Percentiles rank a stretch among this genome's conserved stretches.
phyloP scores from a whole-genome alignment of 176 grass and related monocot genomes.

The Avena atlantica region DNA sequence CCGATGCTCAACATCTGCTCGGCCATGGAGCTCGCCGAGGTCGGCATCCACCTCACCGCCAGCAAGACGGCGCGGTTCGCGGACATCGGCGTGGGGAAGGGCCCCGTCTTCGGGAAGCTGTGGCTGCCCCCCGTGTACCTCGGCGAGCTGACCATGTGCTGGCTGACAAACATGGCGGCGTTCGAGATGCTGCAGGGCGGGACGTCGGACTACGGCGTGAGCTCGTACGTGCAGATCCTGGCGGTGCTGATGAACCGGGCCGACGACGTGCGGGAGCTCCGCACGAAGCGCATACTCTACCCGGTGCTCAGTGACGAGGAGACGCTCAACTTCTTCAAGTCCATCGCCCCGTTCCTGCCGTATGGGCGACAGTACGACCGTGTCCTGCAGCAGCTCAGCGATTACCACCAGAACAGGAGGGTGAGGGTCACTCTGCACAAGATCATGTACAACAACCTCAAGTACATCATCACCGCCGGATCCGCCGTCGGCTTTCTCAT shows the following conservation, averaged over 20 bases:
- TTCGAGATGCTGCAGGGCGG: constrained; percentile 25
- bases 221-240: constrained; percentile 10
- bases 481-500: constrained; percentile 17
- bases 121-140: not conserved
- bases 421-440: constrained; percentile 21
- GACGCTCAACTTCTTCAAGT: constrained; percentile 32
- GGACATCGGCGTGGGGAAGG: constrained; percentile 2
- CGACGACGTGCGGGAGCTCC: constrained; percentile 24
- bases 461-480: not conserved
- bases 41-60: constrained; percentile 1
- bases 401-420: not conserved
- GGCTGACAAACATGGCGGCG: constrained; percentile 21
- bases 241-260: constrained; percentile 11
- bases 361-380: not conserved
- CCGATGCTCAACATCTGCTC: constrained; percentile 2
- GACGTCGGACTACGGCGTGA: constrained; percentile 17
- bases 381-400: constrained; percentile 13
- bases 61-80: constrained; percentile 24
- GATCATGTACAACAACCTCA: constrained; percentile 22
- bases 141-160: constrained; percentile 23
- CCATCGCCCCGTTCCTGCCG: not conserved
- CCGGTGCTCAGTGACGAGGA: constrained; percentile 6
- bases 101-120: not conserved
- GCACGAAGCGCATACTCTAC: not conserved
- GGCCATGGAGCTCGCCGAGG: constrained; percentile 20